Evolutionary conservation across 495 filamentous ascomycete genomes (phyloP).

Genomic region (Penicillium silybi): DNA sequence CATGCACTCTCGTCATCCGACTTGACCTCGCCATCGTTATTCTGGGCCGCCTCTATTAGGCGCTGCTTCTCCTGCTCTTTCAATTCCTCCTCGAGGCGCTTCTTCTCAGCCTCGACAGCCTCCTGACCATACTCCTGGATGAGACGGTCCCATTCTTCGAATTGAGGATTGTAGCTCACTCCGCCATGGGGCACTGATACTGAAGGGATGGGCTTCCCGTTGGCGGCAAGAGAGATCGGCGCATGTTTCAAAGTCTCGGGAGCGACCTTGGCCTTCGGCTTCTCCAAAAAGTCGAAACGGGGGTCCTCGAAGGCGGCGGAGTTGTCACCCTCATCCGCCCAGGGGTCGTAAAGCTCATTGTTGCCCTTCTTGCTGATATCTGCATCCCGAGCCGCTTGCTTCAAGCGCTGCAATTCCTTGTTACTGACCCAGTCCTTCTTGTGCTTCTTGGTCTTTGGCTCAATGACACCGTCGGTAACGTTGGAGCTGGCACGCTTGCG

Average conservation of each 20-base stretch:
- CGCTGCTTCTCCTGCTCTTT: conserved; percentile 54
- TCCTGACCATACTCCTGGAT: conserved; percentile 69
- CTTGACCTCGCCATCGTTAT: conserved; percentile 63
- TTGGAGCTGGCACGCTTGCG: conserved; percentile 64
- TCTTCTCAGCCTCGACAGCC: conserved; percentile 74
- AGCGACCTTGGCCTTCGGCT: conserved; percentile 60
- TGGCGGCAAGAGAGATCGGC: conserved; percentile 74
- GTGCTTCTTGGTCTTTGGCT: conserved; percentile 62
- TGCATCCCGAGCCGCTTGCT: conserved; percentile 69
- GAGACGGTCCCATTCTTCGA: conserved; percentile 75
- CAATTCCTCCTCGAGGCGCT: conserved; percentile 64
- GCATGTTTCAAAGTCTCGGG: conserved; percentile 72
- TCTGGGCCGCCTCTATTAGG: conserved; percentile 55
- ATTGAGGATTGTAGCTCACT: conserved; percentile 86
- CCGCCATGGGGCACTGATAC: conserved; percentile 74
- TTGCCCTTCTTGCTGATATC: conserved; percentile 53
- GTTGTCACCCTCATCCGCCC: conserved; percentile 55
- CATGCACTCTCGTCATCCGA: conserved; percentile 84
- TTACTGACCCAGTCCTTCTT: conserved; percentile 71
- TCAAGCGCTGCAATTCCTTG: conserved; percentile 74
- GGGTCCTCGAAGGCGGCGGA: conserved; percentile 41
- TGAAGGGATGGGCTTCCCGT: conserved; percentile 72
- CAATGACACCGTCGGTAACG: conserved; percentile 64
- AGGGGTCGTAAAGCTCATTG: conserved; percentile 66
- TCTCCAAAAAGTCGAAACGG: conserved; percentile 57